Conservation (phyloP, 805 yeast genomes). For the Metschnikowia corniflorae region DNA sequence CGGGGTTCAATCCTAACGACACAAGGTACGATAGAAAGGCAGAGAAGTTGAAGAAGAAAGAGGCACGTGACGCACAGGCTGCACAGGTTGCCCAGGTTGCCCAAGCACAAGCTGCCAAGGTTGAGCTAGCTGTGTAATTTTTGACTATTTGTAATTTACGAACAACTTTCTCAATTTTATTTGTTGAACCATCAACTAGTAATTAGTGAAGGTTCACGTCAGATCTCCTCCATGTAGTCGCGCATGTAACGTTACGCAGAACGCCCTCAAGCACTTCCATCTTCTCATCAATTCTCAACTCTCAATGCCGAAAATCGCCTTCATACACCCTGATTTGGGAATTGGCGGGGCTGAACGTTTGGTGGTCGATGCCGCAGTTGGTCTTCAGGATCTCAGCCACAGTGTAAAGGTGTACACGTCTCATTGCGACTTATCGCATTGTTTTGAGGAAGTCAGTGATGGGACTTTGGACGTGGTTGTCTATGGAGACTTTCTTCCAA, state of each 20-base stretch:
- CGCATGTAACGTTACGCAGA: too few species aligned
- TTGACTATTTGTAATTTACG: too few species aligned
- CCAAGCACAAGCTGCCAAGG: background rate
- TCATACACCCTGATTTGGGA: slow-evolving; percentile 93
- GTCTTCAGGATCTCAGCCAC: slow-evolving; percentile 61
- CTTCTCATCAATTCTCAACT: too few species aligned
- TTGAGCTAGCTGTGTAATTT: background rate
- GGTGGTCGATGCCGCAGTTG: slow-evolving; percentile 94
- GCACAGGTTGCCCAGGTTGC: slow-evolving; percentile 1
- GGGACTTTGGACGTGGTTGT: slow-evolving; percentile 62
- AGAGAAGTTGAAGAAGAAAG: slow-evolving; percentile 48
- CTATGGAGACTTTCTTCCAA: slow-evolving; percentile 82
- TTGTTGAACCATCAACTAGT: too few species aligned
- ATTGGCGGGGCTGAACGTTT: slow-evolving; percentile 97
- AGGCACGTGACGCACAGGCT: slow-evolving; percentile 31
- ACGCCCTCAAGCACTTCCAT: too few species aligned
- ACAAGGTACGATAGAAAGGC: slow-evolving; percentile 63
- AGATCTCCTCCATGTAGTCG: too few species aligned
- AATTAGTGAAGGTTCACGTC: too few species aligned
- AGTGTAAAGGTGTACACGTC: slow-evolving; percentile 75
- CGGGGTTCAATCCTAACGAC: slow-evolving; percentile 89
- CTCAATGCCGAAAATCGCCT: slow-evolving; percentile 54
- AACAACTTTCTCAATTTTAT: too few species aligned
- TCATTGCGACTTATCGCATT: slow-evolving; percentile 81
- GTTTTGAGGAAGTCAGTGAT: slow-evolving; percentile 82